Evolutionary conservation across 805 yeast genomes (phyloP), one percentile per base, ranked within the genome.

Genomic region (Scheffersomyces stipitis): DNA sequence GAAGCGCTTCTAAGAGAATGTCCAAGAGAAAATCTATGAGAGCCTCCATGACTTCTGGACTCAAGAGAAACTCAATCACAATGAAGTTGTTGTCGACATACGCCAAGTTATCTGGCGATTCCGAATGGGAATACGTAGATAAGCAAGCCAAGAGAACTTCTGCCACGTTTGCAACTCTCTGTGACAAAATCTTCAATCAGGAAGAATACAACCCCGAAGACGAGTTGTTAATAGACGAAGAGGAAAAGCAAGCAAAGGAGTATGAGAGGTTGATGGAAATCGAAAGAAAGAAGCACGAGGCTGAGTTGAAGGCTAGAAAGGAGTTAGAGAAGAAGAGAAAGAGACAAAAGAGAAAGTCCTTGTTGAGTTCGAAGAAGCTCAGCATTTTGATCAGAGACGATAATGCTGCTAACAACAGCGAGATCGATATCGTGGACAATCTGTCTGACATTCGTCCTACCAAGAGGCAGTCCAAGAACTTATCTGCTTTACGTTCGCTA

Each of bases 151-250:
- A 77, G 60, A 72, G 93, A 59, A 82, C 90, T 2, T 80, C 86
- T 26, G 80, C 86, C 12, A 85, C 84, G 44, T 84, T 84, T 66
- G 93, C 89, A 9, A 75, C 84, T 2, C 65, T 84, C 29, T 82
- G 88, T 66, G 91, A 84, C 62, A 80, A 78, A 58, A 78, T 84
- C 40, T 84, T 84, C 67, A 83, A 78, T 49, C 84, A 82, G 57
- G 89, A 82, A 51, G 62, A 56, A 3, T 67, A 68, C 44, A 60
- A 63, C 33, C 75, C 73, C 46, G 78, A 72, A 35, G 85, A 80
- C 41, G 73, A 64, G 41, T 57, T 52, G 30, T 60, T 68, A 42
- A 56, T 64, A 9, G 74, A 67, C 42, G 67, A 59, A 32, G 75
- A 68, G 44, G 74, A 69, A 42, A 64, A 51, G 42, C 56, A 56